These are phyloP conservation scores for Lepidopterella palustris DNA, from an alignment of 495 filamentous ascomycete genomes.

Conservation along the genomic window DNA sequence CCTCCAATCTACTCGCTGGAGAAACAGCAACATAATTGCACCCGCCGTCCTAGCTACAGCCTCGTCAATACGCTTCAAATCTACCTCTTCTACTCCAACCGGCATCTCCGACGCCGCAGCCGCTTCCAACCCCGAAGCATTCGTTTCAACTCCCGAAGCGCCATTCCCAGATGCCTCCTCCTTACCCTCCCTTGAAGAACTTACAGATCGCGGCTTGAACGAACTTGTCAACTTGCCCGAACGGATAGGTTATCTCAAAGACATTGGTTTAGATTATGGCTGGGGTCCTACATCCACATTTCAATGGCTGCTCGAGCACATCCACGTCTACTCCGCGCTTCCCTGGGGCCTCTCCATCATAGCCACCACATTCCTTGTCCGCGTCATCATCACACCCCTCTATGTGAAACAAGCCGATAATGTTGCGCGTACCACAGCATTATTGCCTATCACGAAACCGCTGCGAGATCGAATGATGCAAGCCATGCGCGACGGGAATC, in stretches of 20 bases:
- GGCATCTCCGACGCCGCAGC: not conserved
- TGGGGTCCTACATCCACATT: constrained; percentile 65
- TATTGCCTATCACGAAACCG: constrained; percentile 44
- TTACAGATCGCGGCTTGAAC: not conserved
- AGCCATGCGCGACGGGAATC: constrained; percentile 38
- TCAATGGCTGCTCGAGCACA: constrained; percentile 69
- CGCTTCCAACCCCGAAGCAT: not conserved
- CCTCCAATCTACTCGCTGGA: not conserved
- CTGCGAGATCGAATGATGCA: constrained; percentile 48
- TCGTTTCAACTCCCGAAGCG: constrained; percentile 12
- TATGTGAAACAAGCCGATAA: constrained; percentile 55
- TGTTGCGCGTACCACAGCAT: constrained; percentile 44
- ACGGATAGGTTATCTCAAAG: constrained; percentile 73
- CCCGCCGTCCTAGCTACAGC: not conserved
- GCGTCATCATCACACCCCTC: constrained; percentile 58
- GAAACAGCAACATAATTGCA: not conserved
- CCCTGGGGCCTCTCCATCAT: constrained; percentile 80
- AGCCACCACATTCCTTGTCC: constrained; percentile 54
- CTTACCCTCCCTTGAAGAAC: not conserved
- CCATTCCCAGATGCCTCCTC: not conserved
- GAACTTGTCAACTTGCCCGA: constrained; percentile 48
- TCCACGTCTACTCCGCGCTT: constrained; percentile 64
- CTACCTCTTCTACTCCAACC: not conserved
- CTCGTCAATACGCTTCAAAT: not conserved
- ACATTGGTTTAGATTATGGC: constrained; percentile 78